phyloP scores from a whole-genome alignment of 73 alveolate species.

The Symbiodinium pilosum region DNA sequence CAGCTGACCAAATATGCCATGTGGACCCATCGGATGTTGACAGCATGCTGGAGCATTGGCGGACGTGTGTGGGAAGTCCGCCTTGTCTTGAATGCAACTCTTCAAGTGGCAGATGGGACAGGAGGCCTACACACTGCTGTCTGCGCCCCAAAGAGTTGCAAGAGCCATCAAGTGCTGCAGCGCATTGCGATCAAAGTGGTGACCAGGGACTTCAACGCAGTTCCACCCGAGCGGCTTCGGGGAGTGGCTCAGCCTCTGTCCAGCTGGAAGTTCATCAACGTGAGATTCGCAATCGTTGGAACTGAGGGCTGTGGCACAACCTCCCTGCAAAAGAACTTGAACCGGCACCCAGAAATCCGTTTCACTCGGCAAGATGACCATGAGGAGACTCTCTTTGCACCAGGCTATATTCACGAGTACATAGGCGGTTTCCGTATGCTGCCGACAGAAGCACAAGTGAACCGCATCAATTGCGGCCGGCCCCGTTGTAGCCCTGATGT shows the following conservation, averaged over 20 bases:
- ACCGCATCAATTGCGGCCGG: slow-evolving; percentile 37
- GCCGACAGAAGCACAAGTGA: slow-evolving; percentile 60
- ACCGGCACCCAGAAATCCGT: background rate
- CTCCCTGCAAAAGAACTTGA: slow-evolving; percentile 29
- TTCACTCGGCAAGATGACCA: background rate
- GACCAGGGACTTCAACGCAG: background rate
- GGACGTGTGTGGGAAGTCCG: slow-evolving; percentile 76
- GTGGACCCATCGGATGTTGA: slow-evolving; percentile 29
- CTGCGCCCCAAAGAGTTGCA: background rate
- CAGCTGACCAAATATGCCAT: slow-evolving; percentile 19
- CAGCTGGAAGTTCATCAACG: slow-evolving; percentile 40
- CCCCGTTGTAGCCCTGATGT: background rate
- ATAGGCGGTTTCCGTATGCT: slow-evolving; percentile 21
- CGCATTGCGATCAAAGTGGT: background rate
- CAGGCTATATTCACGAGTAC: slow-evolving; percentile 39
- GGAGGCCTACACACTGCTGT: background rate
- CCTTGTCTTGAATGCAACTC: background rate
- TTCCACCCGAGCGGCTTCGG: background rate
- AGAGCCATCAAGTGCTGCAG: background rate
- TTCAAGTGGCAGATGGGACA: background rate
- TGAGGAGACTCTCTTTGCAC: slow-evolving; percentile 14
- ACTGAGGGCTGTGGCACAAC: slow-evolving; percentile 69
- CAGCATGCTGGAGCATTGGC: slow-evolving; percentile 30
- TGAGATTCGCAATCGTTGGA: slow-evolving; percentile 51
- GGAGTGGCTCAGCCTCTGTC: slow-evolving; percentile 22